Base-by-base conservation (phyloP, 2,329 filamentous ascomycete species). In the Chaetomiaceae sp. region DNA sequence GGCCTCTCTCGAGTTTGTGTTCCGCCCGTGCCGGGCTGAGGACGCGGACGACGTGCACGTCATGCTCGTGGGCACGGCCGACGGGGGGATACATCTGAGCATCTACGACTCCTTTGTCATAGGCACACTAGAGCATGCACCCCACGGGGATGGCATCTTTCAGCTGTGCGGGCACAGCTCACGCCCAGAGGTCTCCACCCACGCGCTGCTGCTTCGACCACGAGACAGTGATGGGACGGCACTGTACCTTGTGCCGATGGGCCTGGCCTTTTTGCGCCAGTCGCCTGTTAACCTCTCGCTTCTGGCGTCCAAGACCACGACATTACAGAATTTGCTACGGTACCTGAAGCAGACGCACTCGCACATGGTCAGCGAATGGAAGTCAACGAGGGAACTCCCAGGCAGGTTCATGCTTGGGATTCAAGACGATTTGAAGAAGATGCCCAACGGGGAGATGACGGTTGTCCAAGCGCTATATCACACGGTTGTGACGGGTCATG, bases 61-160 rank as follows among this genome's bases (percentile, higher is more conserved):
- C 54, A 81, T 94, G 68, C 70, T 91, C 5, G 76, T 86, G 2
- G 86, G 86, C 4, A 86, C 83, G 4, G 76, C 78, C 46, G 77
- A 87, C 52, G 86, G 86, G 8, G 75, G 71, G 15, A 72, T 94
- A 11, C 84, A 91, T 60, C 71, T 94, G 15, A 87, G 82, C 56
- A 88, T 95, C 38, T 91, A 91, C 62, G 86, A 95, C 62, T 90
- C 86, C 6, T 88, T 95, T 57, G 76, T 86, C 49, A 83, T 94
- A 48, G 87, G 88, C 3, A 75, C 67, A 11, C 82, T 89, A 50
- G 63, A 68, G 48, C 73, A 75, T 47, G 74, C 70, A 22, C 61
- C 64, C 2, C 68, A 66, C 4, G 58, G 51, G 7, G 38, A 38
- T 38, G 47, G 45, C 7, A 61, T 51, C 11, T 62, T 72, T 42